Evolutionary conservation across 129 eudicot genomes (phyloP).

Genomic region (Deinandra increscens): DNA sequence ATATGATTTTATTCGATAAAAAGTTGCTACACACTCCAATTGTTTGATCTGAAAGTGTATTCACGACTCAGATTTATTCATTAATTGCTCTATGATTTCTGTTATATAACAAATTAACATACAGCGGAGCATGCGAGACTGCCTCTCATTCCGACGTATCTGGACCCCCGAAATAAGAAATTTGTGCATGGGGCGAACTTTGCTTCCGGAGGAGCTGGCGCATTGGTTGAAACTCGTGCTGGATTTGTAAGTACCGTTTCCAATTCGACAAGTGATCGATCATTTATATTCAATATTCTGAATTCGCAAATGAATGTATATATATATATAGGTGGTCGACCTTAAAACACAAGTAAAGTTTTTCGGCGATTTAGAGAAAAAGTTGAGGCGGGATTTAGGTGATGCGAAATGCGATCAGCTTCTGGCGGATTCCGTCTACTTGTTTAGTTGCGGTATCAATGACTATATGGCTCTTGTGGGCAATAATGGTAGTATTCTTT

Average conservation of each 20-base stretch:
- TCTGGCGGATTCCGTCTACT: slow-evolving; percentile 26
- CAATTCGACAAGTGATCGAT: no score
- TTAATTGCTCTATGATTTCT: no score
- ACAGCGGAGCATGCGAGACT: slow-evolving; percentile 44
- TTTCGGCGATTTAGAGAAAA: slow-evolving; percentile 10
- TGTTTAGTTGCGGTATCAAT: slow-evolving; percentile 30
- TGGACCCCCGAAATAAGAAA: slow-evolving; percentile 28
- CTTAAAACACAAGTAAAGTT: slow-evolving; percentile 28
- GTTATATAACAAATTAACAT: no score
- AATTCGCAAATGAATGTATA: no score
- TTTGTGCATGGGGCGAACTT: slow-evolving; percentile 43
- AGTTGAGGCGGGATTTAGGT: slow-evolving; percentile 24
- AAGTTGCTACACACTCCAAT: no score
- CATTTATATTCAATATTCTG: no score
- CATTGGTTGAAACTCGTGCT: slow-evolving; percentile 36
- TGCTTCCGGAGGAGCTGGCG: slow-evolving; percentile 56
- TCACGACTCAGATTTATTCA: no score
- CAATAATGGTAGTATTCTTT: not conserved
- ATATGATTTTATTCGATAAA: no score
- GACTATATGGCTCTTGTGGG: slow-evolving; percentile 15
- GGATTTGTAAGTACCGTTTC: slow-evolving; percentile 40
- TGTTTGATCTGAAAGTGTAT: no score
- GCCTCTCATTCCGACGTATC: slow-evolving; percentile 37
- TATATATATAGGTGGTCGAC: slow-evolving; percentile 35
- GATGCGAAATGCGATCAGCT: slow-evolving; percentile 13